phyloP scores from a whole-genome alignment of 257 asterid genomes.

The Penstemon newberryi region DNA sequence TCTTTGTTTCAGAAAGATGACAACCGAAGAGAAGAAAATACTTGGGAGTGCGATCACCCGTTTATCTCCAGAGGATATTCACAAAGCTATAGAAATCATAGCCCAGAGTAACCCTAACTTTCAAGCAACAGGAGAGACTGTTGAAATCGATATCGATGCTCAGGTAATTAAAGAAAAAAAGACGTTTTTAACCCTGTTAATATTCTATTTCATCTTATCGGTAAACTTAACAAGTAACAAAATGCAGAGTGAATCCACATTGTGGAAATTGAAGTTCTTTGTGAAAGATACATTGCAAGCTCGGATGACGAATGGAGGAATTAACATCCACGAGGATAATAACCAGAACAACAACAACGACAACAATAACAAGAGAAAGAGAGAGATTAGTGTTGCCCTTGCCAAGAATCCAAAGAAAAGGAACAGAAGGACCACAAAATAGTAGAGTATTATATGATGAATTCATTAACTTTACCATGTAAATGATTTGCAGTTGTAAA shows the following conservation, averaged over 20 bases:
- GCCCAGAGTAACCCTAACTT: constrained; percentile 64
- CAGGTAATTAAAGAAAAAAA: constrained; percentile 47
- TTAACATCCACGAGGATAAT: constrained; percentile 38
- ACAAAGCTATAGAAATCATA: constrained; percentile 68
- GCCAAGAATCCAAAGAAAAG: constrained; percentile 54
- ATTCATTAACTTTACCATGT: no score
- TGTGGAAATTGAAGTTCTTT: constrained; percentile 81
- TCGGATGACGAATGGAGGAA: constrained; percentile 50
- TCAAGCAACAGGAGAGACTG: constrained; percentile 56
- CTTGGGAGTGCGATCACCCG: constrained; percentile 70
- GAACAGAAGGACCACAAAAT: constrained; percentile 40
- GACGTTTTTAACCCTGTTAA: neutral
- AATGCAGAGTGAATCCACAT: constrained; percentile 73
- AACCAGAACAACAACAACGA: constrained; percentile 30
- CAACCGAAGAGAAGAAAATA: constrained; percentile 78
- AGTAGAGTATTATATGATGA: no score
- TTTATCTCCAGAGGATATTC: constrained; percentile 66
- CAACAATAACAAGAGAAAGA: constrained; percentile 49
- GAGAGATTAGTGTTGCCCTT: constrained; percentile 47
- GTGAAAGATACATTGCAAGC: constrained; percentile 63
- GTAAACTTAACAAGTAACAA: neutral
- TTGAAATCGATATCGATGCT: constrained; percentile 73
- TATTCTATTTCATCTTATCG: neutral
- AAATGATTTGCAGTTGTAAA: no score
- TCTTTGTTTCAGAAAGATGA: constrained; percentile 59